phyloP scores from a whole-genome alignment of 306 rosid species.

The Vicia villosa region DNA sequence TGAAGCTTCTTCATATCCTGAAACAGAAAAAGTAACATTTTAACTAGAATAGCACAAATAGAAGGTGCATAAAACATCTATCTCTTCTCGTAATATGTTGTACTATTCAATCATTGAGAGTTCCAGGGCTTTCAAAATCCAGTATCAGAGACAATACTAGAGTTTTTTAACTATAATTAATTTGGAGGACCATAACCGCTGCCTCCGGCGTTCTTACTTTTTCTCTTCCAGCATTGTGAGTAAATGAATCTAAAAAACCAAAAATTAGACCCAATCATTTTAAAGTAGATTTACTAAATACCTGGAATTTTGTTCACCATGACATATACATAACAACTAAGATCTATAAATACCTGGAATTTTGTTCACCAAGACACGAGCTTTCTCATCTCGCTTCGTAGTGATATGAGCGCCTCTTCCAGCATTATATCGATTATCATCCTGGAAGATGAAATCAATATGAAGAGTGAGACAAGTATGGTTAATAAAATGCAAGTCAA shows the following conservation, averaged over 20 bases:
- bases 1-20: slow-evolving; percentile 97
- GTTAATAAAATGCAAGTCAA: neutral
- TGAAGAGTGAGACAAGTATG: slow-evolving; percentile 4
- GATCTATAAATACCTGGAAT: slow-evolving; percentile 68
- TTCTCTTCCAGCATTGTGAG: slow-evolving; percentile 91
- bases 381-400: slow-evolving; percentile 98
- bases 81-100: no score
- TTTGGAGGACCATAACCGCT: slow-evolving; percentile 68
- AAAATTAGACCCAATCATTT: no score
- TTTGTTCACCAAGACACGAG: slow-evolving; percentile 81
- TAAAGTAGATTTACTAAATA: no score
- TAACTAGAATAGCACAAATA: slow-evolving; percentile 17
- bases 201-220: slow-evolving; percentile 89
- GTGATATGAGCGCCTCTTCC: slow-evolving; percentile 97
- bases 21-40: slow-evolving; percentile 35
- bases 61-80: neutral
- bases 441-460: slow-evolving; percentile 54
- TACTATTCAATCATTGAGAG: no score
- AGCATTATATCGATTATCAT: slow-evolving; percentile 95
- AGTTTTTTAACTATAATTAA: no score
- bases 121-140: neutral
- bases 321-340: slow-evolving; percentile 24
- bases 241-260: slow-evolving; percentile 60
- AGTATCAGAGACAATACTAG: neutral
- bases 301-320: no score